Evolutionary conservation across 2,329 filamentous ascomycete species (phyloP), one percentile per base, ranked within the genome.

Genomic region (Gremmenia infestans): DNA sequence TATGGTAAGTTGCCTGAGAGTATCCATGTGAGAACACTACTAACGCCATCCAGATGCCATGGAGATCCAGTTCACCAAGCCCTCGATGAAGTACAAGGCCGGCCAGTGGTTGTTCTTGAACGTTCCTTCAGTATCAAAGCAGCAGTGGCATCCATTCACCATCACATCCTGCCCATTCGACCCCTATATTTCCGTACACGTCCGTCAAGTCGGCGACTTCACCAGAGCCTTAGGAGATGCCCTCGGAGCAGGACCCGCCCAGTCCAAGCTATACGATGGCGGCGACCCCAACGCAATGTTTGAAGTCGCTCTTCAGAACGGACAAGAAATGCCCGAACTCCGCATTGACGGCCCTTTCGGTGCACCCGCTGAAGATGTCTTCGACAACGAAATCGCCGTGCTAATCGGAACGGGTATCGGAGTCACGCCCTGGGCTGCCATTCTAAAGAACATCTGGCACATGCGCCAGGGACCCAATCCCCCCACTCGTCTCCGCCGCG

Each of bases 131-230:
- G 84, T 99, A 53, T 96, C 91, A 62, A 83, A 80, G 66, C 86
- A 91, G 69, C 91, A 99, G 76, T 99, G 94, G 94, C 94, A 99
- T 74, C 94, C 94, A 1, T 99, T 97, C 72, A 99, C 94, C 68
- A 97, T 99, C 73, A 99, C 94, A 2, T 97, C 94, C 9, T 99
- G 94, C 74, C 94, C 94, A 5, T 94, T 91, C 69, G 94, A 99
- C 67, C 89, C 90, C 0, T 97, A 97, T 69, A 85, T 97, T 63
- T 96, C 91, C 40, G 82, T 99, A 32, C 94, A 99, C 72, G 86
- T 99, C 56, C 89, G 94, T 49, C 94, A 97, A 76, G 93, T 97
- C 6, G 94, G 94, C 63, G 94, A 99, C 75, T 99, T 96, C 70
- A 99, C 94, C 12, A 85, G 86, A 59, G 85, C 87, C n/a, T 82